Conservation (phyloP, 139 green algal species). For the Coelastrella sp. region DNA sequence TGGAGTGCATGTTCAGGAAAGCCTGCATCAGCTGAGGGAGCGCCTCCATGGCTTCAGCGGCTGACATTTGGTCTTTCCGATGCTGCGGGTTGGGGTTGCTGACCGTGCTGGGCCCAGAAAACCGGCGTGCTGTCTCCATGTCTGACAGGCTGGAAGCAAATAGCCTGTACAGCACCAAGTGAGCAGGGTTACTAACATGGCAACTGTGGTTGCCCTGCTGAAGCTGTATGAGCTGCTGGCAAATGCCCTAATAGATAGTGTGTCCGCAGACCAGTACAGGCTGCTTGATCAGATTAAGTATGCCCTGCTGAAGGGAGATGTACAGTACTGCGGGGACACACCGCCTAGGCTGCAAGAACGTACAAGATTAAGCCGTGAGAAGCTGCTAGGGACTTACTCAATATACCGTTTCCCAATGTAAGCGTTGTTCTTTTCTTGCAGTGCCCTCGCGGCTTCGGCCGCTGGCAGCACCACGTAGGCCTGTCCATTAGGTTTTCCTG, state of each 20-base stretch:
- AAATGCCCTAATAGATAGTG: too few relatives aligned
- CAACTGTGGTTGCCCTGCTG: too few relatives aligned
- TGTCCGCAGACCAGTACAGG: too few relatives aligned
- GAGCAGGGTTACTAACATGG: too few relatives aligned
- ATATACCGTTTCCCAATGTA: constrained; percentile 35
- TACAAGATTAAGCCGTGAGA: neutral
- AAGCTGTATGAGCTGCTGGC: too few relatives aligned
- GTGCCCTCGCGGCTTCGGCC: neutral
- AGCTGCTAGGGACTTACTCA: neutral
- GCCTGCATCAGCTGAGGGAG: neutral
- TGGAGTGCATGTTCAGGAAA: neutral
- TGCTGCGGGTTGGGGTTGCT: neutral
- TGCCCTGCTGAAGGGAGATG: too few relatives aligned
- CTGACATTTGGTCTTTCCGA: neutral
- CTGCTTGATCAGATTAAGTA: too few relatives aligned
- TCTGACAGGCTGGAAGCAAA: constrained; percentile 2
- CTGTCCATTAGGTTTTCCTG: constrained; percentile 33
- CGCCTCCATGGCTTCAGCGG: neutral
- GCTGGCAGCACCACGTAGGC: neutral
- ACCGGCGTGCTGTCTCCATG: constrained; percentile 41
- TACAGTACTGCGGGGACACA: too few relatives aligned
- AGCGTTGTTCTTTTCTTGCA: neutral
- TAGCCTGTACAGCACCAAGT: neutral
- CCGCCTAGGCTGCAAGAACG: too few relatives aligned
- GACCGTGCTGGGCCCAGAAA: neutral